These are phyloP conservation scores for Pichia sp. DNA, from an alignment of 1,139 yeast species.

Conservation along the genomic window DNA sequence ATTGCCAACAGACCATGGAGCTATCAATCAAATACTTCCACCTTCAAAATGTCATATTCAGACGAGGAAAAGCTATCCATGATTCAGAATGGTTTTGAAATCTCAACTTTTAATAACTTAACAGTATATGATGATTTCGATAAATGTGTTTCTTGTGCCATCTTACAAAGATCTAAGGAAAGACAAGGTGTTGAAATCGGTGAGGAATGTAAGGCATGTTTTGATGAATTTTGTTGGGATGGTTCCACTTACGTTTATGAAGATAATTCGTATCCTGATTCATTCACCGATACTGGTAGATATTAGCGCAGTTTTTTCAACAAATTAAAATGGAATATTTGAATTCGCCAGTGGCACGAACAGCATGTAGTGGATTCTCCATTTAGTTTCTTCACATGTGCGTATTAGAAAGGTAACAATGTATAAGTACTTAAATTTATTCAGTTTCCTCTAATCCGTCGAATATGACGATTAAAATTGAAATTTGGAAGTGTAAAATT, in stretches of 20 bases:
- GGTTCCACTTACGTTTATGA: constrained; percentile 18
- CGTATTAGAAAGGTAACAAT: too few species aligned
- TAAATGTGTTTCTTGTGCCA: constrained; percentile 84
- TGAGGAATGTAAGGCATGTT: constrained; percentile 67
- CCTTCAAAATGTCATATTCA: constrained; percentile 57
- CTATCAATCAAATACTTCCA: constrained; percentile 60
- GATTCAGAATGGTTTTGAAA: constrained; percentile 76
- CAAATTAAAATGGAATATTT: constrained; percentile 1
- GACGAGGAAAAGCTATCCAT: constrained; percentile 50
- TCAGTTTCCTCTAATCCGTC: too few species aligned
- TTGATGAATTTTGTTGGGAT: constrained; percentile 76
- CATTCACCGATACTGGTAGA: constrained; percentile 41
- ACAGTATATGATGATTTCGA: constrained; percentile 70
- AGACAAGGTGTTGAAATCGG: constrained; percentile 55
- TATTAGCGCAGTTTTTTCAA: constrained; percentile 26
- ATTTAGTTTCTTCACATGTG: constrained; percentile 1
- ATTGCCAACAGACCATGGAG: constrained; percentile 72
- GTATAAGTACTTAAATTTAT: too few species aligned
- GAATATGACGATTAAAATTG: too few species aligned
- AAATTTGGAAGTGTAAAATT: too few species aligned
- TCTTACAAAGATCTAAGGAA: constrained; percentile 75
- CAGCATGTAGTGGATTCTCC: neutral
- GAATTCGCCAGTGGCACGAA: constrained; percentile 5
- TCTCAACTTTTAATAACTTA: constrained; percentile 61
- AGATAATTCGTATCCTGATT: constrained; percentile 22